phyloP scores from a whole-genome alignment of 78 protist genomes.

The Dictyostelium citrinum region DNA sequence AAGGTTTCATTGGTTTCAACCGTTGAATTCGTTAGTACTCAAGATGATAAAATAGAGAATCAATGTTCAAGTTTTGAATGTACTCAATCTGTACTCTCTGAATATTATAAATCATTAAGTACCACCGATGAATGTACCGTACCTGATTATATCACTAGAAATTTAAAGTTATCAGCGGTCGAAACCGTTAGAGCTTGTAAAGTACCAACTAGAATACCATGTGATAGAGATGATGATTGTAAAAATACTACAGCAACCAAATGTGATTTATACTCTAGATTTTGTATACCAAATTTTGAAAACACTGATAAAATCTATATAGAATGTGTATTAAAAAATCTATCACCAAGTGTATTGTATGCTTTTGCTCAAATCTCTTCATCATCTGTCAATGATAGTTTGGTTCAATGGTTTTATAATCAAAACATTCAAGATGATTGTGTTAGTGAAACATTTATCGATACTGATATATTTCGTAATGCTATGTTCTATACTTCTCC shows the following conservation, averaged over 20 bases:
- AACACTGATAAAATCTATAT: neutral
- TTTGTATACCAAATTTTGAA: neutral
- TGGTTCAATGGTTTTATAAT: neutral
- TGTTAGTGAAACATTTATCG: neutral
- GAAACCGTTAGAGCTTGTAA: neutral
- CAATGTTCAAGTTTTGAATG: conserved; percentile 44
- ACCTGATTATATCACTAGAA: neutral
- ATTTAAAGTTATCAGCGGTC: neutral
- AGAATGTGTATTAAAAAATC: conserved; percentile 11
- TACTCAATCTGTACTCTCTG: conserved; percentile 27
- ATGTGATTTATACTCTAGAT: conserved; percentile 24
- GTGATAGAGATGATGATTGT: neutral
- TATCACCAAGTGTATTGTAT: neutral
- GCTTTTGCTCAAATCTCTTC: neutral
- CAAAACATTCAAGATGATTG: conserved; percentile 19
- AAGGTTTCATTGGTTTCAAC: neutral
- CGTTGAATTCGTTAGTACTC: neutral
- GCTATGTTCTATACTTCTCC: neutral
- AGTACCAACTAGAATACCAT: neutral
- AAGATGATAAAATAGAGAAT: neutral
- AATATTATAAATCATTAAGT: neutral
- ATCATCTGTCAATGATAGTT: neutral
- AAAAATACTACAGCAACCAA: neutral
- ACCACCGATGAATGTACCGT: neutral
- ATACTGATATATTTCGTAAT: neutral